Evolutionary conservation across 257 asterid species (phyloP).

Genomic region (Solanum commersonii): DNA sequence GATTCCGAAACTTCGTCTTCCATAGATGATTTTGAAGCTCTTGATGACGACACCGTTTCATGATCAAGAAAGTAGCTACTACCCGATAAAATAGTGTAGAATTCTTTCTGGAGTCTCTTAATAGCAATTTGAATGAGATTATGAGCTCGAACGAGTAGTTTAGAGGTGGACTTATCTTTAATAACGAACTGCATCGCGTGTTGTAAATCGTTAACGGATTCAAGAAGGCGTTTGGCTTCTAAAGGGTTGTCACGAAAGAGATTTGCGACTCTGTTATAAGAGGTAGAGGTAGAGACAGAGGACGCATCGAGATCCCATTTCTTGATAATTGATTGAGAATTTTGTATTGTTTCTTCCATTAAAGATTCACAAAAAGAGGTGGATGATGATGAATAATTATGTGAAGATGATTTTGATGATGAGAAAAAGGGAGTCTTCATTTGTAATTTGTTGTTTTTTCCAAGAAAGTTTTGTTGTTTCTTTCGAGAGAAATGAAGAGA

Average conservation of each 20-base stretch:
- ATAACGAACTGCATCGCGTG: constrained; percentile 46
- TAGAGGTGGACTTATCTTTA: constrained; percentile 24
- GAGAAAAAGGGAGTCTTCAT: not conserved
- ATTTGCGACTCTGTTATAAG: constrained; percentile 4
- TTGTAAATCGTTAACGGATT: constrained; percentile 36
- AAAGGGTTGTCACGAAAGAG: constrained; percentile 26
- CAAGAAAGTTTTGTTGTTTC: not conserved
- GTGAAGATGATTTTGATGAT: constrained; percentile 20
- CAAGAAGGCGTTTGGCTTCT: constrained; percentile 35
- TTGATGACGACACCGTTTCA: constrained; percentile 37
- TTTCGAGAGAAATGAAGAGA: not conserved
- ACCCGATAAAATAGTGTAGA: constrained; percentile 24
- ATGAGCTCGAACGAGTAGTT: constrained; percentile 42
- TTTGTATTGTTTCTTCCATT: constrained; percentile 14
- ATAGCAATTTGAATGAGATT: constrained; percentile 54
- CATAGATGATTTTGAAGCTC: constrained; percentile 12
- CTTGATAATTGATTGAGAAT: constrained; percentile 31
- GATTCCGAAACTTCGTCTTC: not conserved
- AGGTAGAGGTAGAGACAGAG: not conserved
- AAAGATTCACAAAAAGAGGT: constrained; percentile 27
- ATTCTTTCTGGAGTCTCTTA: constrained; percentile 58
- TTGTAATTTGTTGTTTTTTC: not conserved
- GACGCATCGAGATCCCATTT: constrained; percentile 26
- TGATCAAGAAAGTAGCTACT: constrained; percentile 38
- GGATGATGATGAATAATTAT: not conserved